Evolutionary conservation across 1,139 yeast genomes (phyloP), one percentile per base, ranked within the genome.

Genomic region (Diutina rugosa): DNA sequence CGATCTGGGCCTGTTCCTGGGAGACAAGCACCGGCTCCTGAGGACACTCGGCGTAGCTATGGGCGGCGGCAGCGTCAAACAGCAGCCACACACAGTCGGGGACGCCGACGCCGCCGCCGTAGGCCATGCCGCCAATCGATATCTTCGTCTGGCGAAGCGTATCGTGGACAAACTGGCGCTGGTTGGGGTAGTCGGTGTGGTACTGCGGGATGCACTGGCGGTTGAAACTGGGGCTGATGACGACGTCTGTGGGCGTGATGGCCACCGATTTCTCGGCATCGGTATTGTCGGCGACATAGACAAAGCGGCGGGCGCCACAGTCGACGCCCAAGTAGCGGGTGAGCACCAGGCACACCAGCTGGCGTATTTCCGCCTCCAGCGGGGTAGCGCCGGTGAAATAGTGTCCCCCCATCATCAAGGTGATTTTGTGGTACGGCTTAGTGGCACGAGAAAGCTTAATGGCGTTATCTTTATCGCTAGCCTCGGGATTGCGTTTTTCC

Each of bases 401-500:
- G 64, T 87, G 87, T 0, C 97, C 98, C 1, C 97, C 97, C 66
- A 90, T 72, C 97, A 93, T 93, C 45, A 90, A 78, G 0, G 99
- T 93, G 55, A 91, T 68, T 62, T 87, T 89, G 6, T 89, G 80
- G 61, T 85, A 84, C 0, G 68, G 64, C 4, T 54, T 48, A 9
- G 9, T 16, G 10, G 7, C 16, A 14, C 29, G 29, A 16, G 28
- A 2, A 4, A 5, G 9, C 10, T 16, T 16, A 18, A 3, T 14
- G 29, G 14, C 26, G 6, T 18, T 7, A 1, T 4, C 28, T 1
- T 6, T 2, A 14, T 3, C 14, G 9, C 12, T 32, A 5, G 55
- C 58, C 29, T 56, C 12, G 14, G 56, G 56, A 28, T 41, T 28
- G 7, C n/a, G n/a, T n/a, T n/a, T n/a, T n/a, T n/a, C 60, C 54